Conservation (phyloP, 805 yeast species). For the Pichia nakasei region DNA sequence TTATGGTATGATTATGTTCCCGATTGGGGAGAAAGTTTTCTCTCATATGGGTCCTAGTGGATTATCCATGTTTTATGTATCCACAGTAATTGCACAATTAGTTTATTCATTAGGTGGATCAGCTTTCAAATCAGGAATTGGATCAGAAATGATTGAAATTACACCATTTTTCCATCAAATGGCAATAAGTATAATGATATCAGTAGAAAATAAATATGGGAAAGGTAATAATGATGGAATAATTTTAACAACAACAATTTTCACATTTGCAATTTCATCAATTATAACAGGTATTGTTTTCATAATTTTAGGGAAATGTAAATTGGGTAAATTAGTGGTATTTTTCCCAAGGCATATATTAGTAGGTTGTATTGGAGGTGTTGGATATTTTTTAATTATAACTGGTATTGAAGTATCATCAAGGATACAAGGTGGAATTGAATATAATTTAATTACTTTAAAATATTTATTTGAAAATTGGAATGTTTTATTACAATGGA, state of each 20-base stretch:
- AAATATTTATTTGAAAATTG: slow-evolving; percentile 33
- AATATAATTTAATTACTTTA: slow-evolving; percentile 53
- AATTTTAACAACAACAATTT: slow-evolving; percentile 53
- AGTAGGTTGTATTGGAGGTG: slow-evolving; percentile 98
- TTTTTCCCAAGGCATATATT: slow-evolving; percentile 94
- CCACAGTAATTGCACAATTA: slow-evolving; percentile 83
- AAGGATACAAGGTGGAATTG: slow-evolving; percentile 63
- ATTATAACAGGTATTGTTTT: slow-evolving; percentile 82
- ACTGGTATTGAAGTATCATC: slow-evolving; percentile 93
- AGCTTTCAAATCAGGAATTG: slow-evolving; percentile 82
- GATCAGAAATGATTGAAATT: slow-evolving; percentile 98
- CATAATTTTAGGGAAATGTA: slow-evolving; percentile 64
- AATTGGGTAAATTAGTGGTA: slow-evolving; percentile 79
- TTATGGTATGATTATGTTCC: slow-evolving; percentile 97
- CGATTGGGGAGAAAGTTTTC: slow-evolving; percentile 73
- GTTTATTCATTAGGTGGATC: slow-evolving; percentile 88
- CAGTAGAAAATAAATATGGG: slow-evolving; percentile 30
- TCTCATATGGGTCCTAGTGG: slow-evolving; percentile 80
- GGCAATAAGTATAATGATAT: slow-evolving; percentile 61
- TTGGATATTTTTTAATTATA: slow-evolving; percentile 82
- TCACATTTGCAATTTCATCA: slow-evolving; percentile 76
- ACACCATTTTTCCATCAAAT: slow-evolving; percentile 96
- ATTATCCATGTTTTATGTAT: slow-evolving; percentile 85
- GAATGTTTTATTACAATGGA: slow-evolving; percentile 51
- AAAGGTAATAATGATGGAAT: slow-evolving; percentile 44